phyloP scores from a whole-genome alignment of 805 yeast species.

The Metschnikowia sp. region DNA sequence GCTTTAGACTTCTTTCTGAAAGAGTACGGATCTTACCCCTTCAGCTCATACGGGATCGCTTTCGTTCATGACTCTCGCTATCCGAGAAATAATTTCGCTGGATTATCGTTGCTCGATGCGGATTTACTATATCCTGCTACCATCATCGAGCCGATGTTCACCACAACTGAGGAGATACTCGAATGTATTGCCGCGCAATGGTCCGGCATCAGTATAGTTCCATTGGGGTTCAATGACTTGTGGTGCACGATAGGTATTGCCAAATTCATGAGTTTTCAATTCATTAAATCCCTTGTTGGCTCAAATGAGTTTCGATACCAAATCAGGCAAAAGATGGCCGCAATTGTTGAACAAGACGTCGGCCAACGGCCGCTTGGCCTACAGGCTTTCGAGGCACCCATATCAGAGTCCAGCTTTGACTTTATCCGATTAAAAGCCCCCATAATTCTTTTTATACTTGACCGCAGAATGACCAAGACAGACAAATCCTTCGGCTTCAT shows the following conservation, averaged over 20 bases:
- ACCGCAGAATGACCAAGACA: conserved; percentile 91
- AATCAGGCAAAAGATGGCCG: conserved; percentile 61
- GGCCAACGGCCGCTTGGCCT: conserved; percentile 79
- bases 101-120: conserved; percentile 60
- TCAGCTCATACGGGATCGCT: conserved; percentile 72
- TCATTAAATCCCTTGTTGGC: conserved; percentile 72
- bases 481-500: conserved; percentile 91
- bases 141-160: conserved; percentile 73
- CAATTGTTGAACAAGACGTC: conserved; percentile 68
- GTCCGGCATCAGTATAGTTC: conserved; percentile 89
- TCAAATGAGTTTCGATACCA: conserved; percentile 73
- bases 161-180: conserved; percentile 64
- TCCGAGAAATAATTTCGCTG: conserved; percentile 59
- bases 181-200: conserved; percentile 82
- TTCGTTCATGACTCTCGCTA: conserved; percentile 47
- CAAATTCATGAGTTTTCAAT: conserved; percentile 74
- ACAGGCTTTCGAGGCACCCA: conserved; percentile 64
- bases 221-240: conserved; percentile 69
- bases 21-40: conserved; percentile 93
- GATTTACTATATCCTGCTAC: conserved; percentile 67
- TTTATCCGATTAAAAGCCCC: conserved; percentile 83
- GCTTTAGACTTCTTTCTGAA: conserved; percentile 81
- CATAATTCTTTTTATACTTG: conserved; percentile 75
- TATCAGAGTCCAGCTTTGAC: conserved; percentile 55
- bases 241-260: conserved; percentile 92